Conservation (phyloP, 108 stramenopile species). For the Cyclotella baltica region DNA sequence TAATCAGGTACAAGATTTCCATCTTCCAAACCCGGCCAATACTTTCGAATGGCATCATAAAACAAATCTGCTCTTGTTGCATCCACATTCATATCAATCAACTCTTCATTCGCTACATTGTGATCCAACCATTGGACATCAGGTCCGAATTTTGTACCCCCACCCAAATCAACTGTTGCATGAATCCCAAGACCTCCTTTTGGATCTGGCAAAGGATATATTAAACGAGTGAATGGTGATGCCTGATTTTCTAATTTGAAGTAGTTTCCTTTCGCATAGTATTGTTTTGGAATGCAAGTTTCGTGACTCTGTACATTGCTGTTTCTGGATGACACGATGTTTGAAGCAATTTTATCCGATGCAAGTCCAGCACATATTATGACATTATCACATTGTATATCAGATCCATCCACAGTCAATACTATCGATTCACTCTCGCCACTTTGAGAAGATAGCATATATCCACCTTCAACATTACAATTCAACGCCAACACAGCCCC, state of each 20-base stretch:
- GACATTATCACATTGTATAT: conserved; percentile 68
- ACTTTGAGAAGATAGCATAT: conserved; percentile 9
- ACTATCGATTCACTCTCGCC: conserved; percentile 14
- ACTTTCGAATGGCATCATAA: conserved; percentile 71
- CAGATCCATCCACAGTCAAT: conserved; percentile 56
- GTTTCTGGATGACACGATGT: conserved; percentile 36
- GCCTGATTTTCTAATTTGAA: conserved; percentile 68
- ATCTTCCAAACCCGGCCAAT: conserved; percentile 76
- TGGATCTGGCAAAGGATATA: conserved; percentile 86
- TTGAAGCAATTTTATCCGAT: conserved; percentile 62
- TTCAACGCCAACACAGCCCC: conserved; percentile 67
- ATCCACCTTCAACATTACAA: conserved; percentile 60
- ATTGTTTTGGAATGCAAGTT: conserved; percentile 64
- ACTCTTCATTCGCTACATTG: conserved; percentile 20
- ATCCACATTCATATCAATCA: conserved; percentile 68
- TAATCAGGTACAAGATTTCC: conserved; percentile 73
- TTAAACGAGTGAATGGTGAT: conserved; percentile 73
- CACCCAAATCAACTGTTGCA: conserved; percentile 81
- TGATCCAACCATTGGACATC: conserved; percentile 85
- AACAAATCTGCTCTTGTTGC: conserved; percentile 60
- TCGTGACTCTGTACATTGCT: background rate
- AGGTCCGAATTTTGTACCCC: conserved; percentile 80
- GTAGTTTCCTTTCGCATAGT: conserved; percentile 87
- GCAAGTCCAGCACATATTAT: conserved; percentile 76
- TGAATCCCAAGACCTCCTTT: conserved; percentile 85